A percentile compares a stretch with the other conserved stretches of the same genome.
Conservation (phyloP, 345 rosid genomes). For the Draba incana region DNA sequence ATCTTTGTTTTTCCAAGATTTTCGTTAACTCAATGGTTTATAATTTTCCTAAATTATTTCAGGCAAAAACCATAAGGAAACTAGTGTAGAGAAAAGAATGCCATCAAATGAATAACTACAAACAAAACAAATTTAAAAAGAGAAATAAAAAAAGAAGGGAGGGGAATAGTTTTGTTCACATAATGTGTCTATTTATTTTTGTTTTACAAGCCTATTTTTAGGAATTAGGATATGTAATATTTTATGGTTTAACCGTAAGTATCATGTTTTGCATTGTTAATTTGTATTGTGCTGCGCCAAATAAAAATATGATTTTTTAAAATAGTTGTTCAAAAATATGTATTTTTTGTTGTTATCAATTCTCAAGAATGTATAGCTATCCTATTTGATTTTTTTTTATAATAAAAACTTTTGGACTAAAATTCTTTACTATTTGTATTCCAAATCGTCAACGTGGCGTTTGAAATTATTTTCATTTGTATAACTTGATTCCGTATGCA, state of each 20-base stretch:
- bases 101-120: slow-evolving; percentile 22
- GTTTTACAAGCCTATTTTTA: slow-evolving; percentile 9
- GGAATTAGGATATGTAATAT: not conserved
- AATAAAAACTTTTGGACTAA: no score
- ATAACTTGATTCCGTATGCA: no score
- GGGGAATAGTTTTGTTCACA: slow-evolving; percentile 8
- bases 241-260: not conserved
- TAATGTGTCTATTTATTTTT: not conserved
- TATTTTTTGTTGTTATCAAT: no score
- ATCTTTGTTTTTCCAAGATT: slow-evolving; percentile 17
- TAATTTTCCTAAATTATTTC: not conserved
- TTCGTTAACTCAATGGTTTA: slow-evolving; percentile 26
- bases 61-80: not conserved
- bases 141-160: slow-evolving; percentile 15
- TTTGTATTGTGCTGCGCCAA: not conserved
- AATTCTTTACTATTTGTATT: no score
- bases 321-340: no score
- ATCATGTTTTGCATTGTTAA: not conserved
- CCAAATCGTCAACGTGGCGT: no score
- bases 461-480: no score
- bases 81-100: slow-evolving; percentile 3
- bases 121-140: not conserved
- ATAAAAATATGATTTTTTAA: not conserved
- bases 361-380: no score
- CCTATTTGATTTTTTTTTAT: no score